Conservation (phyloP, 2,329 filamentous ascomycete species). For the Venturia effusa region DNA sequence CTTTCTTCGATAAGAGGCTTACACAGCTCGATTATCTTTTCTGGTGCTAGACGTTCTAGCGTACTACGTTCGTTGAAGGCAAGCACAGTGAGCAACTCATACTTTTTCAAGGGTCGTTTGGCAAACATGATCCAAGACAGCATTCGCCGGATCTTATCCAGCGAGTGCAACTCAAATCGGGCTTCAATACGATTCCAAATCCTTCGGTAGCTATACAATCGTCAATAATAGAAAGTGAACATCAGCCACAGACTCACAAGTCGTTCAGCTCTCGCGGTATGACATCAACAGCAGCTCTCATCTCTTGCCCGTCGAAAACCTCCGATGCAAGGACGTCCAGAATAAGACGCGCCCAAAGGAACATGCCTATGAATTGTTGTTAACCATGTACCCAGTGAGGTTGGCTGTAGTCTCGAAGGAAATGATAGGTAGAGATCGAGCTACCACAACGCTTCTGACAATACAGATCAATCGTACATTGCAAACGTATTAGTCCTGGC, state of each 20-base stretch:
- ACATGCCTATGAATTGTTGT: slow-evolving; percentile 12
- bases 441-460: too few species aligned
- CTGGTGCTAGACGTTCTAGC: background rate
- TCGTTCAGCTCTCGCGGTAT: slow-evolving; percentile 5
- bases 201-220: background rate
- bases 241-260: background rate
- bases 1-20: slow-evolving; percentile 8
- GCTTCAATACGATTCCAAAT: slow-evolving; percentile 7
- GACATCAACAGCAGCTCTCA: slow-evolving; percentile 3
- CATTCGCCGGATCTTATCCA: slow-evolving; percentile 7
- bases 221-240: background rate
- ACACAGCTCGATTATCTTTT: slow-evolving; percentile 6
- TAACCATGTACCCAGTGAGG: too few species aligned
- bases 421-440: background rate
- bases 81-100: slow-evolving; percentile 13
- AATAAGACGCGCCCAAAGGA: slow-evolving; percentile 13
- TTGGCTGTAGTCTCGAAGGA: too few species aligned
- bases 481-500: too few species aligned
- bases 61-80: background rate
- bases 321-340: slow-evolving; percentile 6
- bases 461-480: too few species aligned
- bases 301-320: background rate
- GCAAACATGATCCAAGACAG: slow-evolving; percentile 11
- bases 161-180: background rate
- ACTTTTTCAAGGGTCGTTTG: slow-evolving; percentile 11